These are phyloP conservation scores for Phyllosticta citrichinensis DNA, from an alignment of 2,329 filamentous ascomycete species.

Conservation along the genomic window DNA sequence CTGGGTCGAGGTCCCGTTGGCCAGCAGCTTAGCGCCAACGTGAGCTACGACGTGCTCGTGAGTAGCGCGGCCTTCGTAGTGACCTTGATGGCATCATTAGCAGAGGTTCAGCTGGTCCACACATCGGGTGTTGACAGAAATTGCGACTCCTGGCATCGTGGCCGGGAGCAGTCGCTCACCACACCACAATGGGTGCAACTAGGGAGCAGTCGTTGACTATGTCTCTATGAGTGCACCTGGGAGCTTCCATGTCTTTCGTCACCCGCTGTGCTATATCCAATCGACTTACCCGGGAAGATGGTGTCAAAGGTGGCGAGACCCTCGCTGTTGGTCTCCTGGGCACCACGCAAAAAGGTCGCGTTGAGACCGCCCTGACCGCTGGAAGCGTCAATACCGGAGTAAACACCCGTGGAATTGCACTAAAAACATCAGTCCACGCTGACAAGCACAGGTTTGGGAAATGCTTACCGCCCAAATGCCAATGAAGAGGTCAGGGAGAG, in stretches of 20 bases:
- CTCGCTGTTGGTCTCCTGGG: conserved; percentile 36
- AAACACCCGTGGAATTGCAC: conserved; percentile 30
- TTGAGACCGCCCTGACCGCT: conserved; percentile 33
- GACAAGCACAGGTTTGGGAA: background rate
- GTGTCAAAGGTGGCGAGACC: conserved; percentile 43
- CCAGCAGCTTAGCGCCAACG: conserved; percentile 28
- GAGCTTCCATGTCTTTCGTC: no score
- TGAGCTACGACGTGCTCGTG: conserved; percentile 31
- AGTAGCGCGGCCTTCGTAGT: conserved; percentile 24
- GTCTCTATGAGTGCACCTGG: no score
- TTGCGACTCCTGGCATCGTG: no score
- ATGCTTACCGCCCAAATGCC: conserved; percentile 38
- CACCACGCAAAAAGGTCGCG: conserved; percentile 37
- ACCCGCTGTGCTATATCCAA: no score
- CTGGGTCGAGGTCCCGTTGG: conserved; percentile 43
- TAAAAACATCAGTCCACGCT: conserved; percentile 15
- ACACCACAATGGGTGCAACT: no score
- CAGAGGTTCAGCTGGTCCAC: background rate
- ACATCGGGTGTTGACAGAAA: no score
- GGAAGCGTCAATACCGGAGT: conserved; percentile 33
- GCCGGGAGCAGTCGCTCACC: no score
- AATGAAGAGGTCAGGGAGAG: conserved; percentile 37
- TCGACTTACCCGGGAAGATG: conserved; percentile 30
- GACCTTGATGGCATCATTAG: background rate
- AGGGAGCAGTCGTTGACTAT: no score